These are phyloP conservation scores for Exophiala calicioides DNA, from an alignment of 2,329 filamentous ascomycete species.

Conservation along the genomic window DNA sequence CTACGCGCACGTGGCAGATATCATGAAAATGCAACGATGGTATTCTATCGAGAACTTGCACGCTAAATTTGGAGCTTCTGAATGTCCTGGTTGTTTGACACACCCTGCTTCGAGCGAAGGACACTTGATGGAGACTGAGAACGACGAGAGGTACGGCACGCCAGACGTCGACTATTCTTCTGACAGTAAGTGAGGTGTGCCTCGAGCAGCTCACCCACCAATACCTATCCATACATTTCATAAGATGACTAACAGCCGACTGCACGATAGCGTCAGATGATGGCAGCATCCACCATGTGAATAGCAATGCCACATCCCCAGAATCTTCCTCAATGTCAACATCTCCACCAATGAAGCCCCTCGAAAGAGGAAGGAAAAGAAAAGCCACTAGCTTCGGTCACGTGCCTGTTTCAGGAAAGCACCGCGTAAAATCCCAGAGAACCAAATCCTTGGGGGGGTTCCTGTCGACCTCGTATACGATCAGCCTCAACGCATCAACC, in stretches of 20 bases:
- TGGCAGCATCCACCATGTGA: constrained; percentile 8
- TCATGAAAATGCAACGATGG: constrained; percentile 17
- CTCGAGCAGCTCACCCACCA: no score
- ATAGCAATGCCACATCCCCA: background rate
- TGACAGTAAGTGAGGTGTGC: background rate
- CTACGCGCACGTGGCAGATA: constrained; percentile 2
- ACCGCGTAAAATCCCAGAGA: no score
- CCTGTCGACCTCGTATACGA: no score
- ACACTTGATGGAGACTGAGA: background rate
- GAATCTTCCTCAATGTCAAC: background rate
- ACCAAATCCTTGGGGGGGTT: no score
- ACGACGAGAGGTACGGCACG: no score
- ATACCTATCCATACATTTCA: background rate
- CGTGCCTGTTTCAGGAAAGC: background rate
- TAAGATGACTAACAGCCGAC: background rate
- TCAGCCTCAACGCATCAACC: background rate
- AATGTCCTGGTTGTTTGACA: constrained; percentile 14
- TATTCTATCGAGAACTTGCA: constrained; percentile 14
- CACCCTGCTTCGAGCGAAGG: constrained; percentile 4
- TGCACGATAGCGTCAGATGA: constrained; percentile 9
- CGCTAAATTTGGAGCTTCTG: constrained; percentile 1
- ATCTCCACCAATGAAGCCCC: background rate
- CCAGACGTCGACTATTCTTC: constrained; percentile 2
- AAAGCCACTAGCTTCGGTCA: constrained; percentile 1
- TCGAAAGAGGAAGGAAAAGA: constrained; percentile 5